These are phyloP conservation scores for Ilex aquifolium DNA, from an alignment of 257 asterid species.

Conservation along the genomic window DNA sequence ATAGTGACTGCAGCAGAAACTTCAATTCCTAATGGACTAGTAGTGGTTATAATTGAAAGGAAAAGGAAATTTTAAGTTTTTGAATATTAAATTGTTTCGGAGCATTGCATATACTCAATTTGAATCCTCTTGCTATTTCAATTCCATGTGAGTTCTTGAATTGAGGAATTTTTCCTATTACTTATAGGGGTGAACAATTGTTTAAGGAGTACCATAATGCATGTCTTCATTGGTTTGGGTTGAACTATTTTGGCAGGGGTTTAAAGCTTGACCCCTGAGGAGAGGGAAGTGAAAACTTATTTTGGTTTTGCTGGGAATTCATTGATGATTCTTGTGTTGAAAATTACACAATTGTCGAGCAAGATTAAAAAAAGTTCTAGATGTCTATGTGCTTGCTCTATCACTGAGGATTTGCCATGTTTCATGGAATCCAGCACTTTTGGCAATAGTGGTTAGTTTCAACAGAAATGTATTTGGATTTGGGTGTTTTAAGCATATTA, in stretches of 20 bases:
- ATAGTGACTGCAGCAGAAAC: background rate
- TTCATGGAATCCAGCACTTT: slow-evolving; percentile 18
- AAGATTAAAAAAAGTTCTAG: slow-evolving; percentile 10
- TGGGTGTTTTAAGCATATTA: too few relatives aligned
- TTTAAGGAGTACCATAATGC: background rate
- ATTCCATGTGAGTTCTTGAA: background rate
- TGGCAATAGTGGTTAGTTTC: slow-evolving; percentile 10
- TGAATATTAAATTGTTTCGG: background rate
- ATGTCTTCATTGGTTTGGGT: slow-evolving; percentile 37
- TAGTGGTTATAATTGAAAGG: background rate
- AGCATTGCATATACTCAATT: background rate
- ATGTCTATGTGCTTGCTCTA: background rate
- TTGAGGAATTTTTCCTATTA: background rate
- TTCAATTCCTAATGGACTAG: background rate
- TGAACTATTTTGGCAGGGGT: slow-evolving; percentile 64
- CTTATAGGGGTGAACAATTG: background rate
- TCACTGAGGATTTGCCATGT: slow-evolving; percentile 15
- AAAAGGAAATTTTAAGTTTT: background rate
- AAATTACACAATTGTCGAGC: slow-evolving; percentile 18
- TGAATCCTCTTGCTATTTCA: background rate
- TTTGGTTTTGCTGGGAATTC: slow-evolving; percentile 12
- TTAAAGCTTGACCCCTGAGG: slow-evolving; percentile 34
- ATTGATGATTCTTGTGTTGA: slow-evolving; percentile 9
- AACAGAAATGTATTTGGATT: slow-evolving; percentile 10
- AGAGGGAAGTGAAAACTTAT: slow-evolving; percentile 23